These are phyloP conservation scores for Waltergamsia citrina DNA, from an alignment of 2,329 filamentous ascomycete species.

Conservation along the genomic window DNA sequence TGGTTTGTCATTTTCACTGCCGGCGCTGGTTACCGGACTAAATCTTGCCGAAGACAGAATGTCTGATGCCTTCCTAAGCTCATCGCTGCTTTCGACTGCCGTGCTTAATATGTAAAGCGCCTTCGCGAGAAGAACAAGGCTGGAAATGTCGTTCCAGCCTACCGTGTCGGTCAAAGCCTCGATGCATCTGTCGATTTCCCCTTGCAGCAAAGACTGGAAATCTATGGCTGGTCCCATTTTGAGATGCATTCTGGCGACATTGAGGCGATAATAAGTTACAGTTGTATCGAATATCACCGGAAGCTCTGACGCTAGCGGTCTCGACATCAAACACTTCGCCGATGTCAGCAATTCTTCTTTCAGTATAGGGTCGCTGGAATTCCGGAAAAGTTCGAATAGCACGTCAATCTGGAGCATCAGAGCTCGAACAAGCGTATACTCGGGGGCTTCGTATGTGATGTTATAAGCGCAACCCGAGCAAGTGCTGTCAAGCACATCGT, in stretches of 20 bases:
- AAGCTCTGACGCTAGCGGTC: conserved; percentile 12
- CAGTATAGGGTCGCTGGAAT: conserved; percentile 9
- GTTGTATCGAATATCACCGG: conserved; percentile 7
- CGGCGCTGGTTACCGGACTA: conserved; percentile 10
- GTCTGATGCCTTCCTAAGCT: conserved; percentile 8
- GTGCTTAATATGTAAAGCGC: conserved; percentile 10
- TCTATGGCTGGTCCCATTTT: conserved; percentile 12
- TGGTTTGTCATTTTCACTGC: no score
- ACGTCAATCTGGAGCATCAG: conserved; percentile 9
- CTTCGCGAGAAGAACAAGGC: conserved; percentile 8
- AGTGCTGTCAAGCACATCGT: conserved; percentile 12
- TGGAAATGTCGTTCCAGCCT: conserved; percentile 13
- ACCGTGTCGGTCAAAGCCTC: conserved; percentile 11
- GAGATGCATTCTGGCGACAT: conserved; percentile 12
- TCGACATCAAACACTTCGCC: conserved; percentile 7
- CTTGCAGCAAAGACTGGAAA: conserved; percentile 11
- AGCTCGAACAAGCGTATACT: conserved; percentile 6
- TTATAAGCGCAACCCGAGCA: conserved; percentile 12
- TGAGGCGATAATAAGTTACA: conserved; percentile 7
- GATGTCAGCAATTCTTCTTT: conserved; percentile 10
- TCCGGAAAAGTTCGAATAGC: conserved; percentile 10
- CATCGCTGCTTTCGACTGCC: conserved; percentile 5
- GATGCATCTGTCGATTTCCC: conserved; percentile 10
- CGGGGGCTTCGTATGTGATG: conserved; percentile 9
- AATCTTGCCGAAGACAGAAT: conserved; percentile 15